Evolutionary conservation across 495 filamentous ascomycete species (phyloP).

Genomic region (Haplographium delicatum): DNA sequence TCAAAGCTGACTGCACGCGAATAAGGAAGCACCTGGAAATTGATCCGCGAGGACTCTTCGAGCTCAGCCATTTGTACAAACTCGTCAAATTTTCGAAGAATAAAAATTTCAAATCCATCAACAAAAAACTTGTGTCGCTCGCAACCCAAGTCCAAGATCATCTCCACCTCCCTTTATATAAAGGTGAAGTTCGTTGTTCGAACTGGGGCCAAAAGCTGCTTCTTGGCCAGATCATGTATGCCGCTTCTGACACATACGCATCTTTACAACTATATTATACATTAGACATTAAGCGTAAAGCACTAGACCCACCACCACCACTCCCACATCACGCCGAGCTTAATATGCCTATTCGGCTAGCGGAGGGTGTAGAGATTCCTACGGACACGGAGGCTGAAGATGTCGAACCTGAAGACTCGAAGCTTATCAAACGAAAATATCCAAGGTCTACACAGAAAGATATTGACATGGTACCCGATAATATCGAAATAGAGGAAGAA

Average conservation of each 20-base stretch:
- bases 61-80: constrained; percentile 76
- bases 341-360: constrained; percentile 52
- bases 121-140: constrained; percentile 61
- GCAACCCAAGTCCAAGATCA: constrained; percentile 63
- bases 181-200: constrained; percentile 64
- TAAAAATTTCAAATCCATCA: constrained; percentile 48
- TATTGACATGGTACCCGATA: too few species aligned
- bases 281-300: constrained; percentile 60
- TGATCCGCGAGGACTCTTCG: constrained; percentile 60
- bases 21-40: constrained; percentile 61
- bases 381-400: constrained; percentile 30
- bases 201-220: constrained; percentile 63
- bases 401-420: constrained; percentile 9
- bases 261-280: constrained; percentile 65
- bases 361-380: constrained; percentile 30
- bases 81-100: constrained; percentile 56
- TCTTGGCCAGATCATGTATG: constrained; percentile 70
- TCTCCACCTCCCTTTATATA: constrained; percentile 70
- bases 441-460: too few species aligned
- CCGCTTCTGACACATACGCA: constrained; percentile 79
- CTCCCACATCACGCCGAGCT: constrained; percentile 62
- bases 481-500: constrained; percentile 6
- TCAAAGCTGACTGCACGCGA: constrained; percentile 68
- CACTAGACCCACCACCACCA: constrained; percentile 63
- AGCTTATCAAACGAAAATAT: not conserved